phyloP scores from a whole-genome alignment of 495 filamentous ascomycete species.

The Xylaria bambusicola region DNA sequence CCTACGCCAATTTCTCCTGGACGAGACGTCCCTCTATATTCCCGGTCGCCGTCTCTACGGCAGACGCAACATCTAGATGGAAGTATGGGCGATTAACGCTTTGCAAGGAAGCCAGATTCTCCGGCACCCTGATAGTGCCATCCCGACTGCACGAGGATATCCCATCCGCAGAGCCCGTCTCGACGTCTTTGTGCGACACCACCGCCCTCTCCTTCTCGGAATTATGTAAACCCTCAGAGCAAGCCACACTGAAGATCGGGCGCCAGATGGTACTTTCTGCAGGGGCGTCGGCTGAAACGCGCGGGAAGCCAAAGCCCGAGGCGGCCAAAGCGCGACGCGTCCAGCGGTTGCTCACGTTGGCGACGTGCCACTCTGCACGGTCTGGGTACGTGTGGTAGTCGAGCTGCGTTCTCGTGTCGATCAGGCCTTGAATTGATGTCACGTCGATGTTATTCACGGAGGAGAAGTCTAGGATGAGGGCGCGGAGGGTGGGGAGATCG shows the following conservation, averaged over 20 bases:
- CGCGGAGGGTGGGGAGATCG: constrained; percentile 43
- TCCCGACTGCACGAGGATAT: constrained; percentile 24
- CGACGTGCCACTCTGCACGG: constrained; percentile 55
- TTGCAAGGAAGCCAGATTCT: constrained; percentile 38
- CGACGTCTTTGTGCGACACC: constrained; percentile 24
- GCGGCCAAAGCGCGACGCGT: constrained; percentile 50
- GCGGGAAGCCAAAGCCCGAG: constrained; percentile 48
- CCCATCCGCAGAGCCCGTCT: constrained; percentile 18
- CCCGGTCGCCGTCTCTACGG: constrained; percentile 74
- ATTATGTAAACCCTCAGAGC: background rate
- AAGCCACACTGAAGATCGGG: constrained; percentile 29
- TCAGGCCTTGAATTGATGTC: constrained; percentile 50
- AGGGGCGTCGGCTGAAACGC: constrained; percentile 5
- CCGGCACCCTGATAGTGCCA: constrained; percentile 11
- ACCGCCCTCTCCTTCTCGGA: constrained; percentile 14
- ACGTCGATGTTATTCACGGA: constrained; percentile 51
- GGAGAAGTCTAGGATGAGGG: constrained; percentile 52
- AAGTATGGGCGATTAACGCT: constrained; percentile 56
- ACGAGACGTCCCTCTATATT: constrained; percentile 51
- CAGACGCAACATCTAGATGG: constrained; percentile 70
- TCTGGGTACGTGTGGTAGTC: constrained; percentile 51
- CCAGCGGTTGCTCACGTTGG: constrained; percentile 51
- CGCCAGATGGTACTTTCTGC: constrained; percentile 24
- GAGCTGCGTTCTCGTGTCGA: constrained; percentile 52
- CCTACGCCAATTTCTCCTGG: background rate